Base-by-base conservation (phyloP, 306 rosid genomes). In the Bauhinia variegata region DNA sequence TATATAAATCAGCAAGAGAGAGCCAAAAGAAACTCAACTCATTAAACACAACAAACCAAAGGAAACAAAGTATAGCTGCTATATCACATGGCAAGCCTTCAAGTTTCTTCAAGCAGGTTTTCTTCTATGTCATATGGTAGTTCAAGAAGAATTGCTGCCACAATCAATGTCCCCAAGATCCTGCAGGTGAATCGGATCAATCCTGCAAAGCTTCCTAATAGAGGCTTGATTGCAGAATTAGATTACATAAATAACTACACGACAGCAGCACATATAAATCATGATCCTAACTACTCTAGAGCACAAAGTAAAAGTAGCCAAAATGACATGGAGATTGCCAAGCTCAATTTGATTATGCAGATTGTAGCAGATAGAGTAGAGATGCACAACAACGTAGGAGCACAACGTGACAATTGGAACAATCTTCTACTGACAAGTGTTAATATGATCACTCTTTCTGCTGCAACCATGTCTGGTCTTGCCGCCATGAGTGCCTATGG, bases 401-500 rank as follows among this genome's bases (percentile, higher is more conserved):
- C 53, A 14, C 98, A 92, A 44, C 92, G 96, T 3, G 95, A 92
- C 69, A 87, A 85, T 38, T 92, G 98, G 96, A 92, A 85, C 72
- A 42, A 1, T 2, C 95, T 92, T 42, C 78, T 92, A 11, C 36
- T 80, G 13, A 70, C 78, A 23, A 89, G 92, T 6, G 46, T 85
- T 53, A 83, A 89, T 19, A 71, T 78, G 66, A 82, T 92, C 47
- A 89, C 86, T 59, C 85, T 92, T 18, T 70, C 95, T 46, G 98
- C 95, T 44, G 61, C 95, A 65, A 77, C 86, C 48, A 87, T 89
- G 88, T 73, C 78, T 43, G 89, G 85, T 19, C 51, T 89, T 14
- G 86, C 90, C 14, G 82, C 92, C 8, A 56, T 65, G 7, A 8
- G 53, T 59, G 44, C 47, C 18, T 44, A 8, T 8, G 79, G 74